Base-by-base conservation (phyloP, 2,329 filamentous ascomycete genomes). In the Sphaerulina populicola region DNA sequence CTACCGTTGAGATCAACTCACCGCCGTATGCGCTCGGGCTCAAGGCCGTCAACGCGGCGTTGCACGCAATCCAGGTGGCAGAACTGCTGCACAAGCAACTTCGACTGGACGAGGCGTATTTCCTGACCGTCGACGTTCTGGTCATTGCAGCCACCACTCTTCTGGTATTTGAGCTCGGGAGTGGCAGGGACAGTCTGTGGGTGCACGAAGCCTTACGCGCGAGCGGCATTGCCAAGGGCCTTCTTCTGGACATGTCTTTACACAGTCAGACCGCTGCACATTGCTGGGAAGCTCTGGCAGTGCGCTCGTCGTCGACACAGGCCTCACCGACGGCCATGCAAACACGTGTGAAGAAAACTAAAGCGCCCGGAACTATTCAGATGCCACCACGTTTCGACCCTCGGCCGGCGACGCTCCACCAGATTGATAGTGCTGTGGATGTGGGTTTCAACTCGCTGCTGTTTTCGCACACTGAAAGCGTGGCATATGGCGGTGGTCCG, bases 81-180 rank as follows among this genome's bases (percentile, higher is more conserved):
- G 47, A 56, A n/a, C 39, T 52, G n/a, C 48, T 58, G 2, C 53
- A 58, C 27, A 44, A 50, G 14, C 47, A 53, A n/a, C 27, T 51
- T 10, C 53, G 49, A n/a, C 42, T 56, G 14, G 47, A 56, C 41
- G 52, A 56, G 45, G 55, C 53, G 14, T 54, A 57, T 29, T 55
- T 56, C 40, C 15, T 47, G 15, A 53, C 52, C 5, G 21, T 58
- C 14, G 53, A 56, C 21, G 50, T 55, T 2, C 51, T 59, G 8
- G 56, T 52, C 4, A 52, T 49, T 49, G 56, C 57, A 15, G 47
- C 50, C 11, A 50, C 54, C 40, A 39, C 49, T 9, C 52, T 58
- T 1, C 46, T 57, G 10, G 35, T 55, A 10, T 54, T 54, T 14
- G 52, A 60, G 35, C 39, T 42, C 9, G 47, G 50, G 7, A 51